phyloP scores from a whole-genome alignment of 2,329 filamentous ascomycete species.

The Scytalidium lignicola region DNA sequence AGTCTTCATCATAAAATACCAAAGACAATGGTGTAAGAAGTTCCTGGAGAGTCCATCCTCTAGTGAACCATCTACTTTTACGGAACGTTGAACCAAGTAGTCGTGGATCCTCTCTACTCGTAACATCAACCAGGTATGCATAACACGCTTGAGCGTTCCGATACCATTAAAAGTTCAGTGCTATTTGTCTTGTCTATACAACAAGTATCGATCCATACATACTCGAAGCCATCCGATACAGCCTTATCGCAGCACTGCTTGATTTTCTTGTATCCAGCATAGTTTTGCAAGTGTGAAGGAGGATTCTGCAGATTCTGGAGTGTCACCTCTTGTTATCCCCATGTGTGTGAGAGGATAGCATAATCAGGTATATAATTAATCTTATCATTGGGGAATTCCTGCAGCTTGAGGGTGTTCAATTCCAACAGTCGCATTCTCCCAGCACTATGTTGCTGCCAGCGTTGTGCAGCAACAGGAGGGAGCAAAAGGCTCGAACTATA shows the following conservation, averaged over 20 bases:
- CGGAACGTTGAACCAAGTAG: neutral
- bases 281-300: too few relatives aligned
- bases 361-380: neutral
- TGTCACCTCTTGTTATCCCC: conserved; percentile 6
- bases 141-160: too few relatives aligned
- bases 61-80: neutral
- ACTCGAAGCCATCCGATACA: neutral
- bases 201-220: neutral
- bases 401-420: neutral
- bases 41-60: conserved; percentile 15
- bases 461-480: too few relatives aligned
- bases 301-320: conserved; percentile 4
- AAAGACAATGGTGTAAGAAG: conserved; percentile 7
- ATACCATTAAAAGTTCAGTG: neutral
- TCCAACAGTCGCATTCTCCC: neutral
- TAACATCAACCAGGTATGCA: neutral
- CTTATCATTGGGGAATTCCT: neutral
- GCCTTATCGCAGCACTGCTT: neutral
- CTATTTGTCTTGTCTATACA: conserved; percentile 3
- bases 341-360: conserved; percentile 12
- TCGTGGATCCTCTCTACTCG: too few relatives aligned
- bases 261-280: too few relatives aligned
- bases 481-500: too few relatives aligned
- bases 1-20: conserved; percentile 8
- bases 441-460: too few relatives aligned